Base-by-base conservation (phyloP, 768 basidiomycete genomes). In the Trametes gibbosa region DNA sequence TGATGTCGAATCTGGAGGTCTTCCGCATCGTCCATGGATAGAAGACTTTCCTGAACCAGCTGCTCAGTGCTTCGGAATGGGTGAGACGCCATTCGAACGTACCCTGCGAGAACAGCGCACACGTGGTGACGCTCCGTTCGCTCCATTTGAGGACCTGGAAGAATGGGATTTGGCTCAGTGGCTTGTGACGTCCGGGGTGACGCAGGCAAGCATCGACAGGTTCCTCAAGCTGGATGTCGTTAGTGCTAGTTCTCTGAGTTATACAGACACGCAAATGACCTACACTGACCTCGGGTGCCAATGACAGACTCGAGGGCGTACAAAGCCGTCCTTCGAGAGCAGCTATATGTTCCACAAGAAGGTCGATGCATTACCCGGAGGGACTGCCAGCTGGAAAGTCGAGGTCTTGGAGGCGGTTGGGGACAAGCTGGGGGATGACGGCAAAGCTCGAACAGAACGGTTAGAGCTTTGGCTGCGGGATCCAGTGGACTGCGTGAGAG, bases 161-260 rank as follows among this genome's bases (percentile, higher is more conserved):
- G 71, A 77, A 66, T 63, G 65, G 65, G 70, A 73, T 40, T 50
- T 77, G 1, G 76, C 65, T 1, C 45, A 56, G 14, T 77, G 71
- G 74, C 46, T 78, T 25, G 66, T 70, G 66, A 42, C 56, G 40
- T 59, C 68, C 4, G 66, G 74, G 8, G 65, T 75, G 19, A 68
- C 50, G 1, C 65, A 70, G 50, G 14, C 40, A 6, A 51, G 49
- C 17, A 73, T 70, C 0, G 64, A 76, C 39, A 52, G 65, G 8
- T 75, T 74, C 46, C 60, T 77, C 14, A 71, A 72, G 35, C 57
- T 76, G 5, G 49, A 64, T 14, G 68, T 65, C 17, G 70, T 73
- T 59, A 55, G 70, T 65, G 19, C 1, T 10, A 32, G 23, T 21
- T 10, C 47, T 10, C 42, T 7, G 8, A 7, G 17, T n/a, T n/a